These are phyloP conservation scores for Trichosporon sp. DNA, from an alignment of 1,284 basidiomycete species.

Conservation along the genomic window DNA sequence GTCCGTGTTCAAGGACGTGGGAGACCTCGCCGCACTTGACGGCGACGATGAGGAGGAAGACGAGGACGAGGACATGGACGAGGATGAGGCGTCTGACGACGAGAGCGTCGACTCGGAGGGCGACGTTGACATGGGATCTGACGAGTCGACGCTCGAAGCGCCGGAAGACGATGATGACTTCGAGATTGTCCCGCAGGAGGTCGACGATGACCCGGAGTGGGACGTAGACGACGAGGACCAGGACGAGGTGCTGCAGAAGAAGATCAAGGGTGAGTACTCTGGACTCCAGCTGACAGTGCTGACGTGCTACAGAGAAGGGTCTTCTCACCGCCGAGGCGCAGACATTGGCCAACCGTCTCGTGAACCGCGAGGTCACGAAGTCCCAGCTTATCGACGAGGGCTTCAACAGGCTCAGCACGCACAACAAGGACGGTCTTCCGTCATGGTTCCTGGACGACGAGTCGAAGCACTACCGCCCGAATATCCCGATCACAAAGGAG, in stretches of 20 bases:
- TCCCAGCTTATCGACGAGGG: constrained; percentile 89
- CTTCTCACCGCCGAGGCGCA: constrained; percentile 87
- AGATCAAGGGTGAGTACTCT: constrained; percentile 61
- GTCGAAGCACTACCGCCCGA: constrained; percentile 83
- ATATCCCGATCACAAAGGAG: constrained; percentile 95
- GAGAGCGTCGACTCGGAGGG: constrained; percentile 18
- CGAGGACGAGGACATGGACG: constrained; percentile 45
- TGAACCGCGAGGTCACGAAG: constrained; percentile 85
- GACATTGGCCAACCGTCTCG: constrained; percentile 82
- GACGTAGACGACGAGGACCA: constrained; percentile 71
- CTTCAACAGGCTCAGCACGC: constrained; percentile 87
- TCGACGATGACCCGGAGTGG: constrained; percentile 64
- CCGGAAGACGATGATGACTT: constrained; percentile 54
- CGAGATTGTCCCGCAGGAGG: constrained; percentile 64
- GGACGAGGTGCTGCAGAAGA: constrained; percentile 64
- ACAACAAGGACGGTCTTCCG: constrained; percentile 85
- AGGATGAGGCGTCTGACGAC: constrained; percentile 44
- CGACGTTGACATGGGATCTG: constrained; percentile 37
- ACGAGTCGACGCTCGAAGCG: constrained; percentile 25
- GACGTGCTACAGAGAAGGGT: constrained; percentile 61
- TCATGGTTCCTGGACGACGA: constrained; percentile 98
- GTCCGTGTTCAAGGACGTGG: constrained; percentile 76
- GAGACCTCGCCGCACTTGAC: constrained; percentile 54
- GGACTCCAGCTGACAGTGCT: neutral
- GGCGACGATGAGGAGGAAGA: constrained; percentile 52